These are phyloP conservation scores for Vanilla planifolia DNA, from an alignment of 106 monocot genomes.

Conservation along the genomic window DNA sequence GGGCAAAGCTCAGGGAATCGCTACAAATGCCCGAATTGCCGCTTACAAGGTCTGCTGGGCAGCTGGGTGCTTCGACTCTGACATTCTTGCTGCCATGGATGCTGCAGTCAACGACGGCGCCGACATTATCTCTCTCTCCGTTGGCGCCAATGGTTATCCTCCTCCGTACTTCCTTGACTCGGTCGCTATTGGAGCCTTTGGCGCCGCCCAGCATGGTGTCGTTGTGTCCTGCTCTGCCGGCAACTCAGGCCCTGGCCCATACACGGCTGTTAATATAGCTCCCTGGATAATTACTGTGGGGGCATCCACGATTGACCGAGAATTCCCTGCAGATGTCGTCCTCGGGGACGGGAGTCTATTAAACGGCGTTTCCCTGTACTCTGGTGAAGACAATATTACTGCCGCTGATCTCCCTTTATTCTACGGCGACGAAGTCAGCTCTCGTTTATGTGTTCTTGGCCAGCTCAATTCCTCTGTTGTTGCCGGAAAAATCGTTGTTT, in stretches of 20 bases:
- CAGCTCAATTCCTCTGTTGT: constrained; percentile 39
- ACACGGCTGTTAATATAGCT: constrained; percentile 60
- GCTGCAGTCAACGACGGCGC: constrained; percentile 68
- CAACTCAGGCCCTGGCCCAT: constrained; percentile 58
- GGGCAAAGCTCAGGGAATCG: constrained; percentile 70
- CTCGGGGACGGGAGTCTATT: constrained; percentile 48
- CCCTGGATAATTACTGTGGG: constrained; percentile 98
- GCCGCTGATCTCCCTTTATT: constrained; percentile 34
- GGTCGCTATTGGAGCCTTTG: constrained; percentile 69
- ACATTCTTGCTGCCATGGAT: constrained; percentile 87
- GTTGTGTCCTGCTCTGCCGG: constrained; percentile 80
- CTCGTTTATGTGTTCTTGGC: constrained; percentile 42
- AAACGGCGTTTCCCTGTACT: constrained; percentile 69
- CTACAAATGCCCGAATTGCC: constrained; percentile 65
- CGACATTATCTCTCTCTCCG: constrained; percentile 80
- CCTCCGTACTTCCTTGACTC: constrained; percentile 50
- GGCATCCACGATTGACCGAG: constrained; percentile 73
- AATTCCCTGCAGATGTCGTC: constrained; percentile 75
- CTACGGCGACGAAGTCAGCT: constrained; percentile 50
- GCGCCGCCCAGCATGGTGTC: constrained; percentile 52
- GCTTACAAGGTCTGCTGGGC: constrained; percentile 91
- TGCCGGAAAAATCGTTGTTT: constrained; percentile 75
- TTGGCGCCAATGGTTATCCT: constrained; percentile 49
- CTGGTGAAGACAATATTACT: constrained; percentile 24
- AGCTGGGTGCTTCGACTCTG: constrained; percentile 64